A percentile compares a stretch with the other conserved stretches of the same genome.
Conservation (phyloP, 2,329 filamentous ascomycete species). For the Pestalotiopsis sp. region DNA sequence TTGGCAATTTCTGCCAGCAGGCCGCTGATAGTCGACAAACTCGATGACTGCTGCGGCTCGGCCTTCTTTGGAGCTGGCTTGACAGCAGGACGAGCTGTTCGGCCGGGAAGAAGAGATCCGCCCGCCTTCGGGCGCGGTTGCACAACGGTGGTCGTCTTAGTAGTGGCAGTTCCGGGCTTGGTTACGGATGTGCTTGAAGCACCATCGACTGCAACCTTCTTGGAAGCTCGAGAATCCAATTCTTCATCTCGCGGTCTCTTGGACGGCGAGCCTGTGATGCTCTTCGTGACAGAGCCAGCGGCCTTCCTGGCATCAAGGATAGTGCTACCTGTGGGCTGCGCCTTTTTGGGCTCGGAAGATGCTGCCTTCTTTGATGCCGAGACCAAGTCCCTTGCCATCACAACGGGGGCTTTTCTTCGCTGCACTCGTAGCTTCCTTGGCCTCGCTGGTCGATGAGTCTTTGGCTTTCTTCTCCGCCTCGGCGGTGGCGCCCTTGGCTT, state of each 20-base stretch:
- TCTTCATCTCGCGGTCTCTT: slow-evolving; percentile 20
- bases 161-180: slow-evolving; percentile 21
- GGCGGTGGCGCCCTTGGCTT: slow-evolving; percentile 20
- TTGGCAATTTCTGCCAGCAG: slow-evolving; percentile 55
- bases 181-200: slow-evolving; percentile 35
- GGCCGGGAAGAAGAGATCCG: slow-evolving; percentile 48
- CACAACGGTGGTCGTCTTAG: slow-evolving; percentile 20
- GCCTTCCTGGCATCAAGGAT: slow-evolving; percentile 5
- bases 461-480: slow-evolving; percentile 20
- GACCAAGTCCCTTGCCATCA: slow-evolving; percentile 15
- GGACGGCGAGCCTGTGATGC: slow-evolving; percentile 1
- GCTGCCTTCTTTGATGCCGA: slow-evolving; percentile 15
- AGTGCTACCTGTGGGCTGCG: neutral
- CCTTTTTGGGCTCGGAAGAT: slow-evolving; percentile 5
- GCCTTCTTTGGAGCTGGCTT: slow-evolving; percentile 47
- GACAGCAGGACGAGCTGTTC: slow-evolving; percentile 41
- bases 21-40: slow-evolving; percentile 54
- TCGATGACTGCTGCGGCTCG: slow-evolving; percentile 36
- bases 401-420: slow-evolving; percentile 9
- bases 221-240: slow-evolving; percentile 14
- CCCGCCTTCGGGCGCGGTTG: slow-evolving; percentile 28
- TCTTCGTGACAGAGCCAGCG: slow-evolving; percentile 6
- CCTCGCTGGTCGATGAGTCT: neutral
- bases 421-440: neutral
- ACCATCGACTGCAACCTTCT: slow-evolving; percentile 24